Percentiles rank a stretch among this genome's conserved stretches.
phyloP scores from a whole-genome alignment of 2,329 filamentous ascomycete species.

The Dactylellina haptotyla region DNA sequence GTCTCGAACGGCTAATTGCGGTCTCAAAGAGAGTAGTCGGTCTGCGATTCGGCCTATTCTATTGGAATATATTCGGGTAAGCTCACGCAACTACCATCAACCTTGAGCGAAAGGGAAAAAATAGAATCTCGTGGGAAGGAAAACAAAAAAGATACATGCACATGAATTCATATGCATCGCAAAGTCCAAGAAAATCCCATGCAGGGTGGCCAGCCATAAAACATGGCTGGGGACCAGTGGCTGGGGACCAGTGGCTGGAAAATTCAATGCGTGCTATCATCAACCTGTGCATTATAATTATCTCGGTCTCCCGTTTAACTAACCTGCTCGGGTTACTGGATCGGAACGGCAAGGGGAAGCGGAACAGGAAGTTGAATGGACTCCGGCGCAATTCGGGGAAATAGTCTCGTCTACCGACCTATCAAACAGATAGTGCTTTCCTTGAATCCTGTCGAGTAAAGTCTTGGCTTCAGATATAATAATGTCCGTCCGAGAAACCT shows the following conservation, averaged over 20 bases:
- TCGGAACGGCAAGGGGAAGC: slow-evolving; percentile 14
- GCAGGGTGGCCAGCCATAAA: slow-evolving; percentile 15
- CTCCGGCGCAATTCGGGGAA: slow-evolving; percentile 16
- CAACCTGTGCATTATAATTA: too few relatives aligned
- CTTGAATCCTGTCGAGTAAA: slow-evolving; percentile 6
- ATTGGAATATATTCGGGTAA: too few relatives aligned
- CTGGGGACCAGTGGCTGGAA: not conserved
- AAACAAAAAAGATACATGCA: not conserved
- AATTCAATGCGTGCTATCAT: not conserved
- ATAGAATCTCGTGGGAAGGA: too few relatives aligned
- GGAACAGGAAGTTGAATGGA: too few relatives aligned
- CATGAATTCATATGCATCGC: too few relatives aligned
- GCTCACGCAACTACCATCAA: too few relatives aligned
- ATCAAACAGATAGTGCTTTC: slow-evolving; percentile 38
- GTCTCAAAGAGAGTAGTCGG: not conserved
- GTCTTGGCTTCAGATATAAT: too few relatives aligned
- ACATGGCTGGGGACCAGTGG: too few relatives aligned
- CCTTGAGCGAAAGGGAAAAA: too few relatives aligned
- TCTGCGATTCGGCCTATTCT: not conserved
- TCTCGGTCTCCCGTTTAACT: not conserved
- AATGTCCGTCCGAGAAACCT: too few relatives aligned
- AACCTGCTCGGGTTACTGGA: not conserved
- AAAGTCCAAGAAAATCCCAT: too few relatives aligned
- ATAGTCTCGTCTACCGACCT: slow-evolving; percentile 36
- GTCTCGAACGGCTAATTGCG: slow-evolving; percentile 39